Base-by-base conservation (phyloP, 176 grass and related monocot genomes). In the Oryza officinalis region DNA sequence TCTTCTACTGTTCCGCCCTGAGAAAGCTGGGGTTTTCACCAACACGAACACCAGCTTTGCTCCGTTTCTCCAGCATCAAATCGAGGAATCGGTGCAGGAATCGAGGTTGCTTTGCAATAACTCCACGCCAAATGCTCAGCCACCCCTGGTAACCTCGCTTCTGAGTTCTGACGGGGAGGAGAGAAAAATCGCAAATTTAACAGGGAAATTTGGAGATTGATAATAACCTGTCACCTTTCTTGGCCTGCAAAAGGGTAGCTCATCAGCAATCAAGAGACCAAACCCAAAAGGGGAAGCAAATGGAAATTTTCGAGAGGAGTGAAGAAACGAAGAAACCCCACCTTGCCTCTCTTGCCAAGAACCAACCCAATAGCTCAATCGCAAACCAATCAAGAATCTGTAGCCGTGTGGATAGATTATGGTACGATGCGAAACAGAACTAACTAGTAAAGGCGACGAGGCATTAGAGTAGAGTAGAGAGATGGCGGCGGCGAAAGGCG, bases 401-500 rank as follows among this genome's bases (percentile, higher is more conserved):
- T 27, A 8, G 43, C 32, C 74, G 6, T 72, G 27, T 10, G 47
- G 27, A 47, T 54, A 70, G 76, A 79, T 69, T 74, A 88, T 15
- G 61, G 80, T 69, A 70, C 6, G 57, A 32, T 22, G 27, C 15
- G 76, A 52, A 57, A 22, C 20, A 63, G 20, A 63, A 37, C 13
- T 38, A 64, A 76, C 14, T 59, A 23, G 67, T 18, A 69, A 90
- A 79, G 74, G 30, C 52, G 78, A 13, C 27, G 54, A 23, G 81
- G 80, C 79, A 27, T 81, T 3, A 5, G 57, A 65, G 77, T 35
- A 27, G 15, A 77, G 69, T 41, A 75, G 84, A 89, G 49, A 81
- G 52, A n/a, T 57, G 52, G 52, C 72, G 84, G 84, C 84, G 84
- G 74, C 84, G 67, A 86, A 90, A 83, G 88, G 83, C 79, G 79